These are phyloP conservation scores for Alternaria ethzedia DNA, from an alignment of 2,329 filamentous ascomycete genomes.

Conservation along the genomic window DNA sequence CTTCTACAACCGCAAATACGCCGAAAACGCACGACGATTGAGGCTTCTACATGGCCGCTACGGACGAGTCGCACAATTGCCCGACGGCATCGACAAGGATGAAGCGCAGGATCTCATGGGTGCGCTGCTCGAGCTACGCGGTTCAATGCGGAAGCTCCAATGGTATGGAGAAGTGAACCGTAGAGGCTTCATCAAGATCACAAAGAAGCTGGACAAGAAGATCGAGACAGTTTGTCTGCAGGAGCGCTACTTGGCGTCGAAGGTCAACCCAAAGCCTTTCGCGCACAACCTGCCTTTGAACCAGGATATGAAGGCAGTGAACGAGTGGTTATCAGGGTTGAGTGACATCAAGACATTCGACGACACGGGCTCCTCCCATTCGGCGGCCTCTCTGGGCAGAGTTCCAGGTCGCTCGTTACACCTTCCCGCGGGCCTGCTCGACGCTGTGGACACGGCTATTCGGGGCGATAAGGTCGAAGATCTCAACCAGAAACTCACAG, in stretches of 20 bases:
- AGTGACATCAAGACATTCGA: conserved; percentile 78
- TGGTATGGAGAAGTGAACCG: conserved; percentile 99
- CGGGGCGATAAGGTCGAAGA: conserved; percentile 68
- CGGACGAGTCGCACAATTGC: conserved; percentile 72
- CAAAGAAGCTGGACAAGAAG: conserved; percentile 98
- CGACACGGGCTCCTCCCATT: conserved; percentile 74
- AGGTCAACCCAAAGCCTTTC: conserved; percentile 88
- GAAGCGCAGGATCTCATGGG: conserved; percentile 91
- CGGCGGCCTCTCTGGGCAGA: conserved; percentile 73
- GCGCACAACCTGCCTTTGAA: conserved; percentile 72
- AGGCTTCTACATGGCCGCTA: conserved; percentile 89
- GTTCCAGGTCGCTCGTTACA: conserved; percentile 78
- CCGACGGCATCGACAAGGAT: conserved; percentile 79
- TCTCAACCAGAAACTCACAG: conserved; percentile 63
- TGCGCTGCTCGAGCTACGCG: conserved; percentile 85
- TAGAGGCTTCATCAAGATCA: conserved; percentile 95
- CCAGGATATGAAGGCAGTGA: conserved; percentile 71
- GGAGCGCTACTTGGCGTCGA: conserved; percentile 84
- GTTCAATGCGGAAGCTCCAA: conserved; percentile 86
- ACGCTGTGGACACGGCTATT: conserved; percentile 75
- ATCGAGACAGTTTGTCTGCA: conserved; percentile 77
- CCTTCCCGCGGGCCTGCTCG: conserved; percentile 71
- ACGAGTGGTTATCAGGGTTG: conserved; percentile 87
- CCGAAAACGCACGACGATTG: conserved; percentile 81
- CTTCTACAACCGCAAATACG: conserved; percentile 96